Evolutionary conservation across 495 filamentous ascomycete species (phyloP).

Genomic region (Echria macrotheca): DNA sequence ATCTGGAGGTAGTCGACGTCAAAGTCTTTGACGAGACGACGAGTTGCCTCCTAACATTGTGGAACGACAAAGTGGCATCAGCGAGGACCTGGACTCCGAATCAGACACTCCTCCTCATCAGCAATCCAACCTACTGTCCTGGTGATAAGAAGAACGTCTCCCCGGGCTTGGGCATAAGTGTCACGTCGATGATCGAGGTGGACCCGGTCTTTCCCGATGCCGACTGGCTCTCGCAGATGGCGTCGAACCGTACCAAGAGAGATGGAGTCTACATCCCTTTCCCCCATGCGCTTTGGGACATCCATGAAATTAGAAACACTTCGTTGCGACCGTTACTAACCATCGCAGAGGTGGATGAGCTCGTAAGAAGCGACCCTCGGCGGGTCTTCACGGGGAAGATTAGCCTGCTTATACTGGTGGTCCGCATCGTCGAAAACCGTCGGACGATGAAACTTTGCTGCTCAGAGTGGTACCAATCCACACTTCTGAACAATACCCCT

Average conservation of each 20-base stretch:
- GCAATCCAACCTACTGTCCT: conserved; percentile 41
- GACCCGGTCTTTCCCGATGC: conserved; percentile 54
- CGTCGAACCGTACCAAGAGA: conserved; percentile 44
- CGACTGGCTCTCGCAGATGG: conserved; percentile 50
- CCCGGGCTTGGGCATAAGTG: conserved; percentile 37
- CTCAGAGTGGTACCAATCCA: conserved; percentile 45
- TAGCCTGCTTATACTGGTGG: conserved; percentile 50
- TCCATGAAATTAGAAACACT: conserved; percentile 38
- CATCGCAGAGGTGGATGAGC: conserved; percentile 57
- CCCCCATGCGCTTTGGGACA: conserved; percentile 48
- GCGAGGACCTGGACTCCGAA: conserved; percentile 47
- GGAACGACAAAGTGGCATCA: conserved; percentile 44
- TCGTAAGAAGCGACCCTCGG: conserved; percentile 32
- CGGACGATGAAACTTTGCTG: conserved; percentile 48
- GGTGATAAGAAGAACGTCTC: conserved; percentile 20
- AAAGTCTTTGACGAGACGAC: conserved; percentile 57
- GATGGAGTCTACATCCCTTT: conserved; percentile 51
- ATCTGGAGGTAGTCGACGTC: conserved; percentile 45
- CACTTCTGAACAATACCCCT: not conserved
- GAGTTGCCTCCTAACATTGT: conserved; percentile 49
- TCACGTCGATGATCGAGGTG: conserved; percentile 50
- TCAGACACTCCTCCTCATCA: conserved; percentile 52
- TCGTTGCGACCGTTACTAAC: conserved; percentile 48
- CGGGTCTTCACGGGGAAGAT: conserved; percentile 54
- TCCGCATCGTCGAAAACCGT: conserved; percentile 43